Percentiles rank a stretch among this genome's conserved stretches.
phyloP scores from a whole-genome alignment of 164 flowering plant species.

The Tetracentron sinense region DNA sequence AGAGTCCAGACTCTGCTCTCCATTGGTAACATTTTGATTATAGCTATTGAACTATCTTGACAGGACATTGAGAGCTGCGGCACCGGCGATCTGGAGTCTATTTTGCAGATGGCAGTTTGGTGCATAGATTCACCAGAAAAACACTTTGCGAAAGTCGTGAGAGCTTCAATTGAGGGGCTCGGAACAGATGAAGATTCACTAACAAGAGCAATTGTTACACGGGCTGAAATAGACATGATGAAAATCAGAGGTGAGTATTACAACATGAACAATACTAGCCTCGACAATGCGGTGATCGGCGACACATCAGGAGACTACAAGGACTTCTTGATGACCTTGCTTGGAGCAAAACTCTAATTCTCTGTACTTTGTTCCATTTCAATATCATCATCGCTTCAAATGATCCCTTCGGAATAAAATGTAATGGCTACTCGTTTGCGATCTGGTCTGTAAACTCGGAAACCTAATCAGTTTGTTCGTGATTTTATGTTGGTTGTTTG shows the following conservation, averaged over 20 bases:
- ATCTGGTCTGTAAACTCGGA: no score
- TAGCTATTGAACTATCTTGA: not conserved
- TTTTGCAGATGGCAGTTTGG: constrained; percentile 38
- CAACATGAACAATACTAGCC: constrained; percentile 38
- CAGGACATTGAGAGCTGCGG: constrained; percentile 55
- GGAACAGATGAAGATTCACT: constrained; percentile 79
- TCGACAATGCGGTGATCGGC: constrained; percentile 55
- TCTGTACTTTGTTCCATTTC: not conserved
- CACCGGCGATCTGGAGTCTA: constrained; percentile 36
- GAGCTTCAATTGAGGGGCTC: constrained; percentile 48
- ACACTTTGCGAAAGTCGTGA: constrained; percentile 74
- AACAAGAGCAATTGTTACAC: constrained; percentile 58
- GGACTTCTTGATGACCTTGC: constrained; percentile 65
- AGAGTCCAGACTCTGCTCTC: no score
- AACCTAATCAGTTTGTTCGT: no score
- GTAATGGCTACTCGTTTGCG: no score
- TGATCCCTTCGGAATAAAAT: no score
- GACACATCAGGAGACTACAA: constrained; percentile 83
- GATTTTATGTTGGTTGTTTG: no score
- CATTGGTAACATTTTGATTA: not conserved
- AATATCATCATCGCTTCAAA: not conserved
- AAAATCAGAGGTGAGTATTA: constrained; percentile 48
- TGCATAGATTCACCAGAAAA: constrained; percentile 70
- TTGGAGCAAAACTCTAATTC: constrained; percentile 44
- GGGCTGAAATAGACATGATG: constrained; percentile 73